These are phyloP conservation scores for Penicillium dipodomyicola DNA, from an alignment of 495 filamentous ascomycete species.

Conservation along the genomic window DNA sequence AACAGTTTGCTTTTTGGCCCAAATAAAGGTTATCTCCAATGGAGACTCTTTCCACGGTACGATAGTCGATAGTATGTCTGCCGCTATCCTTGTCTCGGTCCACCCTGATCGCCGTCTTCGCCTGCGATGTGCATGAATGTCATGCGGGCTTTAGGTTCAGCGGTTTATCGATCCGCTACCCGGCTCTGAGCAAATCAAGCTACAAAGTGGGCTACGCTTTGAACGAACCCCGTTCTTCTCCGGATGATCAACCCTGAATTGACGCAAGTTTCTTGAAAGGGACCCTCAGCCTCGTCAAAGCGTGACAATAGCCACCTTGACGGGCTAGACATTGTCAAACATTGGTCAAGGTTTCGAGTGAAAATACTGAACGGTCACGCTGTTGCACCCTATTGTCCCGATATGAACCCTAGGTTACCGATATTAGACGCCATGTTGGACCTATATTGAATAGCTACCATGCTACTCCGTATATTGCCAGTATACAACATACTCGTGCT, in stretches of 20 bases:
- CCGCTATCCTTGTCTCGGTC: slow-evolving; percentile 21
- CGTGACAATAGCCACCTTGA: slow-evolving; percentile 19
- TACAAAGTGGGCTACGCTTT: slow-evolving; percentile 6
- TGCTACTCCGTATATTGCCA: background rate
- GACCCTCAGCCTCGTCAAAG: background rate
- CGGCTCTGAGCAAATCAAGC: slow-evolving; percentile 32
- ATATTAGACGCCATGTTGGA: background rate
- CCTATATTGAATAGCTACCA: background rate
- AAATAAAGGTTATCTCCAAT: background rate
- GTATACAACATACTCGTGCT: slow-evolving; percentile 5
- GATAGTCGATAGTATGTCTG: slow-evolving; percentile 26
- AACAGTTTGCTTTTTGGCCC: background rate
- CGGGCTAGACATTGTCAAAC: slow-evolving; percentile 15
- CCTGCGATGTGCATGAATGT: slow-evolving; percentile 26
- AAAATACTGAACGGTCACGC: slow-evolving; percentile 5
- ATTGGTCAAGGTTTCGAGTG: slow-evolving; percentile 1
- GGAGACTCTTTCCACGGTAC: slow-evolving; percentile 18
- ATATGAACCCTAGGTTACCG: background rate
- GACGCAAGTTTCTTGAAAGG: slow-evolving; percentile 1
- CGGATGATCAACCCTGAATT: slow-evolving; percentile 27
- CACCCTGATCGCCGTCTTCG: slow-evolving; percentile 25
- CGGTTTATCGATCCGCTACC: slow-evolving; percentile 41
- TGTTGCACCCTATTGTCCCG: background rate
- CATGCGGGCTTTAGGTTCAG: slow-evolving; percentile 44
- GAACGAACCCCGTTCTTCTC: slow-evolving; percentile 14